Evolutionary conservation across 805 yeast species (phyloP).

Genomic region (Pichia phayaonensis): DNA sequence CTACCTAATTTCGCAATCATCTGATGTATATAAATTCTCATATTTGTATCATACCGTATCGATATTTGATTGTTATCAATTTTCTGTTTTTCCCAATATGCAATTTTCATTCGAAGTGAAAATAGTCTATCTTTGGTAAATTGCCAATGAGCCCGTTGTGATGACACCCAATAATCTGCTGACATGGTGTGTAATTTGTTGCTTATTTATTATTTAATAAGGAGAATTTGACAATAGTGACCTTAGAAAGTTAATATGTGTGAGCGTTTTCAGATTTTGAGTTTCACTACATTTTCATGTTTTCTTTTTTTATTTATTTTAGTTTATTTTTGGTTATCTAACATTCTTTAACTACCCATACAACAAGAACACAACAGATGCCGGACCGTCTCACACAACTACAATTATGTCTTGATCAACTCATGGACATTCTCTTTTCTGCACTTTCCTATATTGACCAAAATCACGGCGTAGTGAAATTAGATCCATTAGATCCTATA

Average conservation of each 20-base stretch:
- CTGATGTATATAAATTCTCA: slow-evolving; percentile 74
- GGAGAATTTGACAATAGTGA: too few relatives aligned
- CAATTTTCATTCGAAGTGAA: slow-evolving; percentile 1
- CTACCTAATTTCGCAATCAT: slow-evolving; percentile 72
- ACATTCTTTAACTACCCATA: not conserved
- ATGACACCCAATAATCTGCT: slow-evolving; percentile 82
- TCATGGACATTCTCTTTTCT: slow-evolving; percentile 73
- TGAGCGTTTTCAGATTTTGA: not conserved
- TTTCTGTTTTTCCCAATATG: slow-evolving; percentile 20
- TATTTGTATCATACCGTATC: slow-evolving; percentile 43
- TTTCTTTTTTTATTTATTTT: too few relatives aligned
- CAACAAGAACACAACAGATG: slow-evolving; percentile 33
- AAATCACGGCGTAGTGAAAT: slow-evolving; percentile 54
- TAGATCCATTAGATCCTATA: slow-evolving; percentile 42
- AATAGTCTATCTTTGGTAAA: slow-evolving; percentile 53
- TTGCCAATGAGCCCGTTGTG: slow-evolving; percentile 80
- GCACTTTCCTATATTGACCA: slow-evolving; percentile 74
- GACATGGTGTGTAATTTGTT: slow-evolving; percentile 38
- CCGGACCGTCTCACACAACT: slow-evolving; percentile 85
- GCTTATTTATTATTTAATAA: too few relatives aligned
- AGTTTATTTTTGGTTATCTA: too few relatives aligned
- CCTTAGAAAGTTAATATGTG: too few relatives aligned
- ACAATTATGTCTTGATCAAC: slow-evolving; percentile 79
- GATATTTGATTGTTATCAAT: slow-evolving; percentile 1
- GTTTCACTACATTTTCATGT: not conserved